Percentiles rank a stretch among this genome's conserved stretches.
Conservation (phyloP, 306 rosid species). For the Gillenia trifoliata region DNA sequence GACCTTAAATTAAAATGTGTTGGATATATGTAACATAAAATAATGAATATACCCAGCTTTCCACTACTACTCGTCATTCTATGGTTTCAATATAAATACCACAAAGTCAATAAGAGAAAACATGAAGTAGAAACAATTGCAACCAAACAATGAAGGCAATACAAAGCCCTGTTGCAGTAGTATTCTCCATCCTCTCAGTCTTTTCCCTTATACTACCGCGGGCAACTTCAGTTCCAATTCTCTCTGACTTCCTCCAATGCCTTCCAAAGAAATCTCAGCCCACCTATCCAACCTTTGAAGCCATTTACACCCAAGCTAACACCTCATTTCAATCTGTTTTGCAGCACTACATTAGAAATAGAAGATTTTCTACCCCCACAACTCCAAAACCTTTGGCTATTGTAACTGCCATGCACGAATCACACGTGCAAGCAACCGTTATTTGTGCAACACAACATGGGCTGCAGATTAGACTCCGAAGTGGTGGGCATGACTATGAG, state of each 20-base stretch:
- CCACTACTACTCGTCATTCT: too few species aligned
- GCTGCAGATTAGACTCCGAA: not conserved
- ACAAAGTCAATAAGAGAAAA: too few species aligned
- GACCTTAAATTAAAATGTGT: too few species aligned
- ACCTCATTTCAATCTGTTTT: not conserved
- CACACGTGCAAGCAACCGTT: not conserved
- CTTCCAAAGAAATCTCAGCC: not conserved
- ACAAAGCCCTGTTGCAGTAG: too few species aligned
- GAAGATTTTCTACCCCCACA: not conserved
- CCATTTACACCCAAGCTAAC: not conserved
- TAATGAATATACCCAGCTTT: too few species aligned
- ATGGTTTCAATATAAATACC: too few species aligned
- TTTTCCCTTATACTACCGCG: not conserved
- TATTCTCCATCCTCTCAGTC: not conserved
- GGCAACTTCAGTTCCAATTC: not conserved
- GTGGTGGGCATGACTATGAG: not conserved
- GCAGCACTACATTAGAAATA: not conserved
- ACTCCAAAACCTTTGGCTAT: not conserved
- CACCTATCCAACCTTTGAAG: constrained; percentile 1
- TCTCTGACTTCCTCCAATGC: constrained; percentile 10
- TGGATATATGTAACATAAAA: too few species aligned
- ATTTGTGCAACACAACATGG: not conserved
- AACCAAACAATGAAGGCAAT: too few species aligned
- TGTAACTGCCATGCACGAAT: not conserved
- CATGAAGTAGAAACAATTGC: too few species aligned